Evolutionary conservation across 495 filamentous ascomycete genomes (phyloP).

Genomic region (Clavariopsis aquatica): DNA sequence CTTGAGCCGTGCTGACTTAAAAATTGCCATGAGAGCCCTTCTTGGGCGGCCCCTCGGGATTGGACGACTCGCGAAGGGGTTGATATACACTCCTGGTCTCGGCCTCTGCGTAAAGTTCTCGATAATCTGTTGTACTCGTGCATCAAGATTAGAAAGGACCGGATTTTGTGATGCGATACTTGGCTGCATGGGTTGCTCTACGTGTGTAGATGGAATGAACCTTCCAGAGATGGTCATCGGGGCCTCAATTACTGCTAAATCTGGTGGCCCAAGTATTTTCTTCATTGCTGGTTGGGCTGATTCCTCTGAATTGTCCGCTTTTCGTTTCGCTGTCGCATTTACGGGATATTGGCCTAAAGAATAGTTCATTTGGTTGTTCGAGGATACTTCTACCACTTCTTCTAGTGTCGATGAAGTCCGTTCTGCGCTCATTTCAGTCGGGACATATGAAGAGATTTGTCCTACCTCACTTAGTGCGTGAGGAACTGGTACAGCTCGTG

Average conservation of each 20-base stretch:
- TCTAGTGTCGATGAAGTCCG: neutral
- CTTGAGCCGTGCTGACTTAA: constrained; percentile 50
- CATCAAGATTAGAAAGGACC: neutral
- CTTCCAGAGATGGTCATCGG: neutral
- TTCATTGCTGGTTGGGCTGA: neutral
- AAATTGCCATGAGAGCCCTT: constrained; percentile 53
- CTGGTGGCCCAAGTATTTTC: neutral
- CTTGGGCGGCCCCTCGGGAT: constrained; percentile 53
- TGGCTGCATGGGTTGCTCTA: neutral
- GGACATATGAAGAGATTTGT: neutral
- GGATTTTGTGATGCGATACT: neutral
- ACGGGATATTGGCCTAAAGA: neutral
- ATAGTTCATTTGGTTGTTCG: neutral
- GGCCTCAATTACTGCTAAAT: neutral
- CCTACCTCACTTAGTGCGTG: neutral
- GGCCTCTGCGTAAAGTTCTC: constrained; percentile 9
- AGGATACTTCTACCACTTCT: neutral
- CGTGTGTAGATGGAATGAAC: neutral
- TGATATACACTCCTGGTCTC: constrained; percentile 54
- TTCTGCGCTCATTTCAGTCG: neutral
- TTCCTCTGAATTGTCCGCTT: neutral
- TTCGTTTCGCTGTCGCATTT: neutral
- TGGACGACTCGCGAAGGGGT: constrained; percentile 52
- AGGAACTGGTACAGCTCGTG: neutral
- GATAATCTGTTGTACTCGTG: neutral